A percentile compares a stretch with the other conserved stretches of the same genome.
phyloP scores from a whole-genome alignment of 2,329 filamentous ascomycete genomes.

The Calonectria fujianensis region DNA sequence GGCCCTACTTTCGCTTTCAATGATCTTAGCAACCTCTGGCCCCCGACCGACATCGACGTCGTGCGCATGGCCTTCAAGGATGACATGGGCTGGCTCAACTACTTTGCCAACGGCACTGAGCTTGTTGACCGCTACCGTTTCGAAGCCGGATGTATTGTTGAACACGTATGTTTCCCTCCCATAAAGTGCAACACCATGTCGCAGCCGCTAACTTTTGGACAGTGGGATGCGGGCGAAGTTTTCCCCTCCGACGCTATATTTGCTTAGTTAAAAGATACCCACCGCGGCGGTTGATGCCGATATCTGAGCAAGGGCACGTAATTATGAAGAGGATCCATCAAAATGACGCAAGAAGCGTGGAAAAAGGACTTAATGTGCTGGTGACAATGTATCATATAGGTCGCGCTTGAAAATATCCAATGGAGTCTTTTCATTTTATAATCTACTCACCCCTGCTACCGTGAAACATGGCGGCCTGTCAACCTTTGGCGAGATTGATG shows the following conservation, averaged over 20 bases:
- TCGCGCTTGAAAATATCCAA: not conserved
- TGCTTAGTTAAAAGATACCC: not conserved
- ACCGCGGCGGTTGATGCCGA: not conserved
- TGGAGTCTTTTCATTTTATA: not conserved
- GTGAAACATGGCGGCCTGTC: too few species aligned
- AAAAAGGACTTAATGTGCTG: not conserved
- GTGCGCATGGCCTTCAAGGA: conserved; percentile 7
- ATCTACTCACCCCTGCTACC: not conserved
- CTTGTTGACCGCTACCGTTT: conserved; percentile 9
- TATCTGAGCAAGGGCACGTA: not conserved
- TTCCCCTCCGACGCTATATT: not conserved
- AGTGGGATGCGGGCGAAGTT: conserved; percentile 20
- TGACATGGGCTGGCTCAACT: conserved; percentile 17
- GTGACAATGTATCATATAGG: conserved; percentile 1
- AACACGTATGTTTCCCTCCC: not conserved
- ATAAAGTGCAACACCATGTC: not conserved
- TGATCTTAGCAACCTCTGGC: conserved; percentile 7
- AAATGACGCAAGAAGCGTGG: not conserved
- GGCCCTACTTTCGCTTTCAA: not conserved
- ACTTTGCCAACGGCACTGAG: conserved; percentile 15
- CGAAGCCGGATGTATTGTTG: conserved; percentile 12
- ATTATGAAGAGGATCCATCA: not conserved
- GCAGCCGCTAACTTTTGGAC: not conserved
- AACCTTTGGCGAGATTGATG: too few species aligned
- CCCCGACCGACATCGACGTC: not conserved